A percentile compares a stretch with the other conserved stretches of the same genome.
These are phyloP conservation scores for Ceratobasidium sp. DNA, from an alignment of 1,284 basidiomycete genomes.

Conservation along the genomic window DNA sequence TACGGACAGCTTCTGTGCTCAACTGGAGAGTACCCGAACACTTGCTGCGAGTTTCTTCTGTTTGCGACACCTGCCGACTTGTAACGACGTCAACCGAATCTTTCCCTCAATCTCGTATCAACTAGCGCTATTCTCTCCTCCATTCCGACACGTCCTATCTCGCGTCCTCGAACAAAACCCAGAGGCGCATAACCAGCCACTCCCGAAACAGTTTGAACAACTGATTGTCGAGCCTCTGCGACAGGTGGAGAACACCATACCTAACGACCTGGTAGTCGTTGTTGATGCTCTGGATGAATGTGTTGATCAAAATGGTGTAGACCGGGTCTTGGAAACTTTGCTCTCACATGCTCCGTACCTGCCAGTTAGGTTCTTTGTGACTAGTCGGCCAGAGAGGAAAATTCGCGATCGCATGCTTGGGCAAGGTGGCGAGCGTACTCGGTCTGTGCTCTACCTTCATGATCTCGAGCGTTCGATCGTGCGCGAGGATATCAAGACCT, in stretches of 20 bases:
- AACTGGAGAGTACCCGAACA: too few relatives aligned
- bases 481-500: not conserved
- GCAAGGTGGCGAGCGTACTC: not conserved
- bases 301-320: not conserved
- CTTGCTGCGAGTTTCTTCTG: too few relatives aligned
- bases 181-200: not conserved
- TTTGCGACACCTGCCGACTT: too few relatives aligned
- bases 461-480: not conserved
- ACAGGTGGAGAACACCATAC: not conserved
- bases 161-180: not conserved
- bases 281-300: slow-evolving; percentile 21
- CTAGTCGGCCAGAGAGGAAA: too few relatives aligned
- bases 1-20: too few relatives aligned
- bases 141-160: not conserved
- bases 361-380: slow-evolving; percentile 4
- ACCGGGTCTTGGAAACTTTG: not conserved
- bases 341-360: not conserved
- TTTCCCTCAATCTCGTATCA: too few relatives aligned
- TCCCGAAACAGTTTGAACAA: not conserved
- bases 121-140: not conserved
- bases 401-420: not conserved
- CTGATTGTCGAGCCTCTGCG: not conserved
- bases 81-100: too few relatives aligned
- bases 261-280: not conserved
- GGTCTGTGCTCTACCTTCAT: not conserved